Evolutionary conservation across 371 early-diverging fungal species (phyloP), one percentile per base, ranked within the genome.

Genomic region (Nematocida ironsii): DNA sequence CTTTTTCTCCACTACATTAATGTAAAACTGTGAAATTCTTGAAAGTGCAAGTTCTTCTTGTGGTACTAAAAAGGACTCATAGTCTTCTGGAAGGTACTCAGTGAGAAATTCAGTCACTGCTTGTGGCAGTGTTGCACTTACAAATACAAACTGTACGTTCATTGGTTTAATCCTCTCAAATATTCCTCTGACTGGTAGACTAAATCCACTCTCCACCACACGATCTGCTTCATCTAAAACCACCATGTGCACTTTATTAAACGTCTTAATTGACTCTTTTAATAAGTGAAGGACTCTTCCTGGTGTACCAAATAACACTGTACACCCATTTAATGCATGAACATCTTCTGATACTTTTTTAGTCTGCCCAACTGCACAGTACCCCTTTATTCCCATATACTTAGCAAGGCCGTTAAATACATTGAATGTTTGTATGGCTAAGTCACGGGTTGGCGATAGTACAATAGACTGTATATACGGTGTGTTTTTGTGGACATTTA

Each of bases 221-320:
- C 94, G 91, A 87, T 97, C 97, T 48, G 95, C 96, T 89, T 98
- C 99, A 86, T 98, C 99, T 92, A 97, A 91, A 16, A 96, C 95
- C 13, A 96, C 94, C 92, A 85, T 92, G 91, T 3, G 92, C 89
- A 89, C 91, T 91, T 84, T 93, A 92, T 84, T 90, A 91, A 72
- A 95, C 11, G 48, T 11, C 47, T 78, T 70, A 3, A 20, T 18
- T 7, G 27, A 18, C 27, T 78, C 70, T 78, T 40, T 70, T 13
- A 70, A 23, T 16, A 78, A 54, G 20, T 78, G 80, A 4, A 78
- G 80, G 1, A 78, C 45, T 33, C 80, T 56, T 13, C 80, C 80
- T 16, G 80, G 71, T 1, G 80, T 78, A 5, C 80, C 80, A 44
- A 73, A 70, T n/a, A 82, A 61, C 16, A 82, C 56, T 27, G 16